phyloP scores from a whole-genome alignment of 352 stramenopile genomes.

The Phytophthora ramorum region DNA sequence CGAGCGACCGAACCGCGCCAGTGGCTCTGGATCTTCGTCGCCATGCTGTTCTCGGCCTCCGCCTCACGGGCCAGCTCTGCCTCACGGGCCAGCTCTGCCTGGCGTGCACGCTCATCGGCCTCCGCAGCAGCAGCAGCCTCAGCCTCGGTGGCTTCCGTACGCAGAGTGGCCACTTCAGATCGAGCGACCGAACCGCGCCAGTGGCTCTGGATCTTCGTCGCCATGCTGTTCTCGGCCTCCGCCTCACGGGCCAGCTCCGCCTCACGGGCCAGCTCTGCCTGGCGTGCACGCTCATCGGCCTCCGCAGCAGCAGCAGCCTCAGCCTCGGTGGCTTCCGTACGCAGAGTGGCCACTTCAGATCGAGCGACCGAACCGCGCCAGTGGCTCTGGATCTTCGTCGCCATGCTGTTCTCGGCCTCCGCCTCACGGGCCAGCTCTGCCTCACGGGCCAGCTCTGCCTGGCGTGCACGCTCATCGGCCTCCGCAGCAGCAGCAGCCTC shows the following conservation, averaged over 20 bases:
- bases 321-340: neutral
- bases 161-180: neutral
- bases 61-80: neutral
- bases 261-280: conserved; percentile 1
- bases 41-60: neutral
- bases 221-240: conserved; percentile 34
- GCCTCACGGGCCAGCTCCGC: conserved; percentile 1
- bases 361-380: conserved; percentile 36
- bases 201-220: conserved; percentile 36
- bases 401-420: conserved; percentile 25
- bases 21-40: neutral
- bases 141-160: conserved; percentile 19
- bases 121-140: neutral
- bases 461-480: too few species aligned
- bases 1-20: neutral
- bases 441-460: conserved; percentile 1
- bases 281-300: too few species aligned
- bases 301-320: neutral
- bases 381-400: conserved; percentile 36
- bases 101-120: too few species aligned
- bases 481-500: neutral
- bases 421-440: conserved; percentile 1
- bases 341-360: neutral
- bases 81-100: neutral
- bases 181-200: conserved; percentile 36